Conservation (phyloP, 1,139 yeast species). For the Scheffersomyces illinoinensis region DNA sequence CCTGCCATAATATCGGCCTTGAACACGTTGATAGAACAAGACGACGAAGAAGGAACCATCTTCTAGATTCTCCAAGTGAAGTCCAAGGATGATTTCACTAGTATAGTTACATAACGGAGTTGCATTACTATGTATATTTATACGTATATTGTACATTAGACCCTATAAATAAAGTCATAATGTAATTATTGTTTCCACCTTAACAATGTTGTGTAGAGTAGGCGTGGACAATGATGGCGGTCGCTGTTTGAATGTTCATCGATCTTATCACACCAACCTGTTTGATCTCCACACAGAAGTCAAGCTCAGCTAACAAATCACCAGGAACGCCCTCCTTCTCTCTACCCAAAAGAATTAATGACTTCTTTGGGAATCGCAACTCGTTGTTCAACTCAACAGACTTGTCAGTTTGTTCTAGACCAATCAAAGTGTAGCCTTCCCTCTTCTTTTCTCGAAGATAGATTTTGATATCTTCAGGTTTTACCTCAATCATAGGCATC, state of each 20-base stretch:
- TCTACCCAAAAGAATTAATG: slow-evolving; percentile 76
- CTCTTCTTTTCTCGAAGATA: slow-evolving; percentile 65
- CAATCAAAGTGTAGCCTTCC: slow-evolving; percentile 84
- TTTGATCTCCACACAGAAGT: slow-evolving; percentile 85
- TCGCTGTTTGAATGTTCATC: slow-evolving; percentile 96
- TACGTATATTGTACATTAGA: slow-evolving; percentile 1
- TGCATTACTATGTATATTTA: slow-evolving; percentile 1
- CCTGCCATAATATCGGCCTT: slow-evolving; percentile 38
- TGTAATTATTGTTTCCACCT: not conserved
- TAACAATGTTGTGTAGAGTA: slow-evolving; percentile 75
- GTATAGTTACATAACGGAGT: not conserved
- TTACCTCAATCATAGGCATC: slow-evolving; percentile 93
- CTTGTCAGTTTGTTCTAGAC: slow-evolving; percentile 89
- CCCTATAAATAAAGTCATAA: slow-evolving; percentile 2
- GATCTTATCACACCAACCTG: slow-evolving; percentile 91
- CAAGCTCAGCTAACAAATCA: slow-evolving; percentile 75
- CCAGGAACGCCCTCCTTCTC: slow-evolving; percentile 95
- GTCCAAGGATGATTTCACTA: not conserved
- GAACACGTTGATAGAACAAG: slow-evolving; percentile 41
- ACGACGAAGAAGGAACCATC: slow-evolving; percentile 30
- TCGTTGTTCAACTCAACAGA: slow-evolving; percentile 67
- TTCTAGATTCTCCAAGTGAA: slow-evolving; percentile 7
- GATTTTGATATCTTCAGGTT: slow-evolving; percentile 49
- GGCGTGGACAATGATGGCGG: slow-evolving; percentile 91
- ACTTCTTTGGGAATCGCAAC: slow-evolving; percentile 74